Conservation (phyloP, 176 grass and related monocot species). For the Calamus simplicifolius region DNA sequence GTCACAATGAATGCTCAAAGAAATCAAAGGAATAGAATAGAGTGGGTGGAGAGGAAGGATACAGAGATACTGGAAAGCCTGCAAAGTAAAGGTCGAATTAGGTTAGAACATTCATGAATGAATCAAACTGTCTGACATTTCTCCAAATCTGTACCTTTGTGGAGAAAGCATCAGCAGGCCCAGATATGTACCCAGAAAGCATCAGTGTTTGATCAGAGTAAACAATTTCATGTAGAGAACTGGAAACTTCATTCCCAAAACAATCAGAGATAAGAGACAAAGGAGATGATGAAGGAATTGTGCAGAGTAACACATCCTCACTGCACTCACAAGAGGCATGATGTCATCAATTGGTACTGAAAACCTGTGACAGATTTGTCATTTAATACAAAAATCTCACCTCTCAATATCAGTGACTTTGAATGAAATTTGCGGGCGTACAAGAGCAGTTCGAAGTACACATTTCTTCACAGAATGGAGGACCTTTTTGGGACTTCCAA, state of each 20-base stretch:
- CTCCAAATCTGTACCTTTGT: conserved; percentile 37
- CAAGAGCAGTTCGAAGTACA: conserved; percentile 56
- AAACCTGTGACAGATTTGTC: not conserved
- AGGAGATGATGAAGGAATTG: conserved; percentile 42
- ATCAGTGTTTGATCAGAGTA: conserved; percentile 46
- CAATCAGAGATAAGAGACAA: conserved; percentile 56
- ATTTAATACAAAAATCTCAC: conserved; percentile 23
- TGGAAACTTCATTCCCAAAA: conserved; percentile 77
- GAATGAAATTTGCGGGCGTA: conserved; percentile 78
- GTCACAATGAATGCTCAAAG: conserved; percentile 21
- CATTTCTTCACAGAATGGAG: conserved; percentile 77
- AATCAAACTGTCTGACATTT: no score
- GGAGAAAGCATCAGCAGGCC: conserved; percentile 40
- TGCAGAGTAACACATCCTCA: conserved; percentile 64
- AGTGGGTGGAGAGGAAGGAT: conserved; percentile 40
- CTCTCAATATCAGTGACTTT: conserved; percentile 75
- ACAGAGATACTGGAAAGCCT: conserved; percentile 94
- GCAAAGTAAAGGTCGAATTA: conserved; percentile 26
- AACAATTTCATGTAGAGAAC: conserved; percentile 60
- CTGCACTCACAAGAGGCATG: conserved; percentile 33
- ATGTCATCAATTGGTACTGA: conserved; percentile 8
- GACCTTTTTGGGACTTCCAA: conserved; percentile 65
- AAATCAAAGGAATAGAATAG: not conserved
- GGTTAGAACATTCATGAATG: no score
- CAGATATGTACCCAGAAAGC: conserved; percentile 89